A percentile compares a stretch with the other conserved stretches of the same genome.
phyloP scores from a whole-genome alignment of 108 stramenopile species.

The Halocafeteria seosinensis region DNA sequence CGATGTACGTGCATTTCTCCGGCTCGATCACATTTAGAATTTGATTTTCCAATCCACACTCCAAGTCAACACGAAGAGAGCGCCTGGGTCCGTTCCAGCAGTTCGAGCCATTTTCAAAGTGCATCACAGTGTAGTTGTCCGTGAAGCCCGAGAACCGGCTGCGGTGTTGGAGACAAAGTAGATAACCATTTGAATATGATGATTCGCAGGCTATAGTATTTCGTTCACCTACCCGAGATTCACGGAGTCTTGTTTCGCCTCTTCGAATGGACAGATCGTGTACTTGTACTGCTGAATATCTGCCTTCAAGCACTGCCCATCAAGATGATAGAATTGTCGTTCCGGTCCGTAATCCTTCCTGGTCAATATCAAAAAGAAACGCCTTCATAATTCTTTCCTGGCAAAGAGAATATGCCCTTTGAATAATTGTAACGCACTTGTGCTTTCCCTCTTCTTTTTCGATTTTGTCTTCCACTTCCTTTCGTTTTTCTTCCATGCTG shows the following conservation, averaged over 20 bases:
- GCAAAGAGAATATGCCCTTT: background rate
- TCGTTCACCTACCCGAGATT: constrained; percentile 10
- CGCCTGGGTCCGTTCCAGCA: constrained; percentile 35
- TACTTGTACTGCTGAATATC: constrained; percentile 19
- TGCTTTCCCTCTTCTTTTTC: background rate
- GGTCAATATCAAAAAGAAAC: background rate
- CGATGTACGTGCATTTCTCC: constrained; percentile 27
- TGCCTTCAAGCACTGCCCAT: constrained; percentile 14
- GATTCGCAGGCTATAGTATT: too few species aligned
- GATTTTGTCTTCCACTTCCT: background rate
- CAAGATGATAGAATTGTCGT: constrained; percentile 11
- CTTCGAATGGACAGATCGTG: constrained; percentile 19
- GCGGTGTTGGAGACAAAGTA: too few species aligned
- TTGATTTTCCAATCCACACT: constrained; percentile 18
- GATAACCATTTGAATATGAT: background rate
- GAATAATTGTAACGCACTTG: background rate
- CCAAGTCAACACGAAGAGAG: constrained; percentile 15
- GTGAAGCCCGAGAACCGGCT: background rate
- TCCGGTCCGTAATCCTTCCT: constrained; percentile 18
- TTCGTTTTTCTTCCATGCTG: background rate
- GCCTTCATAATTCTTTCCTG: background rate
- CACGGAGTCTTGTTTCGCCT: constrained; percentile 18
- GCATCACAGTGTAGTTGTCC: background rate
- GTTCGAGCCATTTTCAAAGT: constrained; percentile 12
- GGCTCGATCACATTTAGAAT: constrained; percentile 27